Evolutionary conservation across 495 filamentous ascomycete species (phyloP).

Genomic region (Filosporella fistucella): DNA sequence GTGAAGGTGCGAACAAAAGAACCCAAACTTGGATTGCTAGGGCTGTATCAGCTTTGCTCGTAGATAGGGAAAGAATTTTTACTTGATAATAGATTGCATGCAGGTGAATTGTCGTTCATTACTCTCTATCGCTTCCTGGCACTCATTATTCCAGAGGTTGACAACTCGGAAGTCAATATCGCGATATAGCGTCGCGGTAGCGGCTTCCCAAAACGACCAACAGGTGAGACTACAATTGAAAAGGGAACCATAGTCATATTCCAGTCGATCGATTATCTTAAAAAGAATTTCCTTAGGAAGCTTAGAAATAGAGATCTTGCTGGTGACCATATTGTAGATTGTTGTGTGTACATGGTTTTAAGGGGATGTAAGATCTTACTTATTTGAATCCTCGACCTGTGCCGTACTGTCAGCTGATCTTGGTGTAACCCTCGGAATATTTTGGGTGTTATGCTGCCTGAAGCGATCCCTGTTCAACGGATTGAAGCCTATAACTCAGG

Average conservation of each 20-base stretch:
- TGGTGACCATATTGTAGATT: no score
- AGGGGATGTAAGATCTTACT: no score
- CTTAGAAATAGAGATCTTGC: no score
- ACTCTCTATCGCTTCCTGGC: not conserved
- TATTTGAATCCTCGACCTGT: no score
- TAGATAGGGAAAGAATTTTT: not conserved
- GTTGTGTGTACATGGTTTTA: no score
- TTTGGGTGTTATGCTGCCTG: no score
- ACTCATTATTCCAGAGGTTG: not conserved
- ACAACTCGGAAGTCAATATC: constrained; percentile 6
- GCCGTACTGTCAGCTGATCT: no score
- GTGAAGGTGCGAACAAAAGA: constrained; percentile 11
- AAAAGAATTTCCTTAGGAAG: constrained; percentile 11
- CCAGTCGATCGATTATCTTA: constrained; percentile 4
- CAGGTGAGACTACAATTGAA: constrained; percentile 8
- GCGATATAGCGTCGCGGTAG: constrained; percentile 1
- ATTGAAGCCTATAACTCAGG: no score
- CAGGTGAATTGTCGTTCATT: not conserved
- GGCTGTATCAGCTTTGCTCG: not conserved
- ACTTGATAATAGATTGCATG: constrained; percentile 9
- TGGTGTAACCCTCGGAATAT: no score
- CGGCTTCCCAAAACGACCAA: not conserved
- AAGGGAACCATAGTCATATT: not conserved
- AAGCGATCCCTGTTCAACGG: no score
- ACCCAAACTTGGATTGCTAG: constrained; percentile 6